Evolutionary conservation across 164 flowering plant species (phyloP), one percentile per base, ranked within the genome.

Genomic region (Annona cherimola): DNA sequence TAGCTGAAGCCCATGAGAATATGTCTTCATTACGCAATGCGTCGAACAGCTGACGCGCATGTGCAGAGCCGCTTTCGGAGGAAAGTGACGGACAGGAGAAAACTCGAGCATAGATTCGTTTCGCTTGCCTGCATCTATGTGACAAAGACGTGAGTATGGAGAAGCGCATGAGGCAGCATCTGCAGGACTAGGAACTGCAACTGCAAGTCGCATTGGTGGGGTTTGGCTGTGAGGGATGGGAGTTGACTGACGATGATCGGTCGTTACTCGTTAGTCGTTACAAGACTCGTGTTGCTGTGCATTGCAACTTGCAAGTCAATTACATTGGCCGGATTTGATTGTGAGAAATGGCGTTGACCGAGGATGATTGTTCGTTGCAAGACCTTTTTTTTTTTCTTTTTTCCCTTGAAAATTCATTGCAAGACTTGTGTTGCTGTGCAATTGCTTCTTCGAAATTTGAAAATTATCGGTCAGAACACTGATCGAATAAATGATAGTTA

Each of bases 1-100:
- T 74, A 3, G 73, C 68, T 44, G 35, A 55, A 46, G 78, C 70
- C 76, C 80, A 64, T 39, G 85, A 64, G 60, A 68, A 64, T 8
- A 35, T 73, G 55, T 76, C 75, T 39, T 68, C 73, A 63, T 62
- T 42, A 6, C 62, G 80, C 70, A 68, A 54, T 45, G 40, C 73
- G 43, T 71, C 74, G 70, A 79, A 79, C 63, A 81, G 14, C 9
- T 63, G 40, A 7, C 61, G 67, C 46, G 69, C 68, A 69, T 76
- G 73, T 1, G 6, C 60, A 5, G 50, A 57, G 40, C 42, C 70
- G 44, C 43, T 20, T 35, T n/a, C 62, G 35, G 50, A 69, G 54
- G 72, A 61, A 12, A 43, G 55, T 3, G 55, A 71, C 11, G 69
- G 20, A 19, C 61, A 35, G 45, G 55, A 26, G 46, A 66, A 68